Evolutionary conservation across 129 eudicot species (phyloP).

Genomic region (Helianthus annuus): DNA sequence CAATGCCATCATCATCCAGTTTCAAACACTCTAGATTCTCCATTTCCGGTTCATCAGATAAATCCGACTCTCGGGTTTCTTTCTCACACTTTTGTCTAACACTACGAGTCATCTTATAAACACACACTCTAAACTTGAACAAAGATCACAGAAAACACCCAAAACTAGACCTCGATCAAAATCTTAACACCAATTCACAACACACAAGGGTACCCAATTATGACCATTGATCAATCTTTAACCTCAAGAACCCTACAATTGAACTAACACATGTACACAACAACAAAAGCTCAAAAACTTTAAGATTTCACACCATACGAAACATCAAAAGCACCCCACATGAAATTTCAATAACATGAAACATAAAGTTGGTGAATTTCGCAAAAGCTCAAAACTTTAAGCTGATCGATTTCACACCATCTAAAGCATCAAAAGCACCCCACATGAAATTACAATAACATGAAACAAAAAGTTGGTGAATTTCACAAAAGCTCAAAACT

Average conservation of each 20-base stretch:
- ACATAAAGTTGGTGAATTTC: not conserved
- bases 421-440: no score
- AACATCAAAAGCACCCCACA: slow-evolving; percentile 30
- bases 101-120: slow-evolving; percentile 59
- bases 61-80: slow-evolving; percentile 48
- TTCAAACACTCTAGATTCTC: no score
- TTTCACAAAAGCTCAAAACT: no score
- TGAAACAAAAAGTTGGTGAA: not conserved
- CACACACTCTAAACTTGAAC: not conserved
- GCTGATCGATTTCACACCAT: slow-evolving; percentile 10
- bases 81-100: slow-evolving; percentile 60
- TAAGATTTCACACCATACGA: slow-evolving; percentile 20
- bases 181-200: no score
- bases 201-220: slow-evolving; percentile 1
- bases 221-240: slow-evolving; percentile 29
- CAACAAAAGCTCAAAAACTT: slow-evolving; percentile 14
- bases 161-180: slow-evolving; percentile 7
- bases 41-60: no score
- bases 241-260: slow-evolving; percentile 9
- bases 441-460: no score
- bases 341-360: slow-evolving; percentile 30
- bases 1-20: no score
- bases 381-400: no score
- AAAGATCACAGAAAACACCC: slow-evolving; percentile 11
- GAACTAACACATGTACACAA: not conserved